These are phyloP conservation scores for Skeletonema potamos DNA, from an alignment of 108 stramenopile genomes.

Conservation along the genomic window DNA sequence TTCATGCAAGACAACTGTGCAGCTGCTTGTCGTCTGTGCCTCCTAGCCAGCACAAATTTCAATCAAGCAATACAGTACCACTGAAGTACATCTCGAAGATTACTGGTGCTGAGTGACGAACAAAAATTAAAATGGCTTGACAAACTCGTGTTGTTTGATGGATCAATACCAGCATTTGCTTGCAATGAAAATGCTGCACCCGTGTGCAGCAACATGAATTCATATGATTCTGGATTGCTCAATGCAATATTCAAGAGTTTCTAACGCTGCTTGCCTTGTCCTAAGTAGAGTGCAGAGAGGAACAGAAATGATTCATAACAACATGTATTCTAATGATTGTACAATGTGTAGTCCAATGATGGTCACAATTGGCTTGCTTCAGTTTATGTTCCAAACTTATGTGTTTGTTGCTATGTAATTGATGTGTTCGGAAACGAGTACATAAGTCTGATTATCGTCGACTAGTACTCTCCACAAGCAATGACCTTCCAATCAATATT, in stretches of 20 bases:
- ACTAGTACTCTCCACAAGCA: background rate
- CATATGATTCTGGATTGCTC: too few species aligned
- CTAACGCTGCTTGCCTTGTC: too few species aligned
- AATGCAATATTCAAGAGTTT: background rate
- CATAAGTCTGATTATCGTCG: background rate
- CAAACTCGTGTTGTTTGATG: too few species aligned
- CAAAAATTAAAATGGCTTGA: too few species aligned
- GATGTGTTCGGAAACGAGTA: background rate
- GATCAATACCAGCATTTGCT: too few species aligned
- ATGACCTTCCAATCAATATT: background rate
- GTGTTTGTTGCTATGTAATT: background rate
- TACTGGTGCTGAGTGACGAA: background rate
- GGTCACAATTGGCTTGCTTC: background rate
- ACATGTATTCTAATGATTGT: too few species aligned
- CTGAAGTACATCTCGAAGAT: background rate
- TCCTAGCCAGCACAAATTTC: slow-evolving; percentile 49
- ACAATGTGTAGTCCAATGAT: too few species aligned
- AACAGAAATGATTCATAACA: background rate
- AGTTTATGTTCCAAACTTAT: background rate
- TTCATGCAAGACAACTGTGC: slow-evolving; percentile 82
- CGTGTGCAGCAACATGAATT: too few species aligned
- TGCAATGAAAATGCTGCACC: too few species aligned
- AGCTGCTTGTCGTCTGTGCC: slow-evolving; percentile 80
- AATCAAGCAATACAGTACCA: background rate
- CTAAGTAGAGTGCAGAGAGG: background rate